Evolutionary conservation across 176 grass and related monocot species (phyloP).

Genomic region (Aegilops longissima): DNA sequence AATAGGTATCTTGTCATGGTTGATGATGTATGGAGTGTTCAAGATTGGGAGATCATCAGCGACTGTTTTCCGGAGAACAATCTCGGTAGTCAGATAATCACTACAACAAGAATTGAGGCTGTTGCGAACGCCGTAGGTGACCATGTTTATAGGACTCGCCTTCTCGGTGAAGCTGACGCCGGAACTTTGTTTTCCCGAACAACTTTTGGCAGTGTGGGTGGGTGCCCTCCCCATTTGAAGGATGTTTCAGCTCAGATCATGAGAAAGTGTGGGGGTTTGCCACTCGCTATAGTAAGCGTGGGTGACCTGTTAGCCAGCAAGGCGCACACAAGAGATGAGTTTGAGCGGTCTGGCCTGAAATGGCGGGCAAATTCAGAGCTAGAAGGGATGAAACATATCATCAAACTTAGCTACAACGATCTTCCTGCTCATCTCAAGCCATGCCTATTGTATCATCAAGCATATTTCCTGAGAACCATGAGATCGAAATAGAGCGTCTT

Average conservation of each 20-base stretch:
- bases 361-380: too few relatives aligned
- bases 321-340: too few relatives aligned
- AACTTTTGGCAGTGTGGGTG: background rate
- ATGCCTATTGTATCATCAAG: too few relatives aligned
- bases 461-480: too few relatives aligned
- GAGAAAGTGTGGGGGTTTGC: too few relatives aligned
- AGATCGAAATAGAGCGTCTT: too few relatives aligned
- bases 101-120: conserved; percentile 30
- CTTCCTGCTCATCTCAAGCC: too few relatives aligned
- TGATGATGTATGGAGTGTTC: conserved; percentile 42
- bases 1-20: conserved; percentile 26
- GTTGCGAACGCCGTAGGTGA: background rate
- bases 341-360: too few relatives aligned
- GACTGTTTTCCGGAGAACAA: background rate
- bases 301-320: too few relatives aligned
- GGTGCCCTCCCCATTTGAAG: conserved; percentile 28
- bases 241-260: background rate
- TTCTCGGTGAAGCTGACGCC: conserved; percentile 3
- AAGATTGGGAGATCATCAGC: background rate
- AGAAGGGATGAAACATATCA: too few relatives aligned
- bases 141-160: background rate
- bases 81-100: conserved; percentile 30
- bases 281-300: too few relatives aligned
- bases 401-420: too few relatives aligned
- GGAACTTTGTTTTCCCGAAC: conserved; percentile 20